Evolutionary conservation across 2,329 filamentous ascomycete species (phyloP).

Genomic region (Triangularia setosa): DNA sequence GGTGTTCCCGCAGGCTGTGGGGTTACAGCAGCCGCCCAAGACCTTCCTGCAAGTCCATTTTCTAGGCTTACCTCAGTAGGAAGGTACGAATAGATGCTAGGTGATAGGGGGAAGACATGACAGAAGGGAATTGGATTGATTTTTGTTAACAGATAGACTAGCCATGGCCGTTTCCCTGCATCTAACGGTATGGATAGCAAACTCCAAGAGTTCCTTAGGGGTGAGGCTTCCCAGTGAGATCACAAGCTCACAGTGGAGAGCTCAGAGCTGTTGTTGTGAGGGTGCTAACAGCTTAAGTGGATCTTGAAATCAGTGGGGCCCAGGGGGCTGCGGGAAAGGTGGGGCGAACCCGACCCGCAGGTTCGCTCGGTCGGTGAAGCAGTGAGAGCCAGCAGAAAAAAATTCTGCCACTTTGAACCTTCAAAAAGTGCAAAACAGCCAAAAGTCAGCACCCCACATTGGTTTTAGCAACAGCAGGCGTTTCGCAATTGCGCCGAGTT

Average conservation of each 20-base stretch:
- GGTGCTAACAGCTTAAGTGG: neutral
- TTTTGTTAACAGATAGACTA: neutral
- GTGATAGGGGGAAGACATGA: neutral
- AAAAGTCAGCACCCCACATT: slow-evolving; percentile 4
- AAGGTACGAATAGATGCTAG: neutral
- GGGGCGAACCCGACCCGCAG: neutral
- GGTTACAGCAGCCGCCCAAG: neutral
- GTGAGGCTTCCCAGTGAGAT: neutral
- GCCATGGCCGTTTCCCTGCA: neutral
- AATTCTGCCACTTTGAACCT: slow-evolving; percentile 17
- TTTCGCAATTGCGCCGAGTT: neutral
- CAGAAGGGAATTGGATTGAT: neutral
- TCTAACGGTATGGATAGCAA: neutral
- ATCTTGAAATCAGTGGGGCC: neutral
- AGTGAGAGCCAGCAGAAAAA: slow-evolving; percentile 14
- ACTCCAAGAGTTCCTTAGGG: neutral
- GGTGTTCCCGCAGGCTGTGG: neutral
- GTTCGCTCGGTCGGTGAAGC: neutral
- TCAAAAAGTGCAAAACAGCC: neutral
- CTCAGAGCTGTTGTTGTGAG: neutral
- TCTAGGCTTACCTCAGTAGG: neutral
- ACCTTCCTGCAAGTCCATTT: neutral
- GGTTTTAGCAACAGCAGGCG: neutral
- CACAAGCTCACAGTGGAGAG: neutral
- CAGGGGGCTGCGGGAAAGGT: slow-evolving; percentile 6